phyloP scores from a whole-genome alignment of 2,329 filamentous ascomycete species.

The Phialophora expanda region DNA sequence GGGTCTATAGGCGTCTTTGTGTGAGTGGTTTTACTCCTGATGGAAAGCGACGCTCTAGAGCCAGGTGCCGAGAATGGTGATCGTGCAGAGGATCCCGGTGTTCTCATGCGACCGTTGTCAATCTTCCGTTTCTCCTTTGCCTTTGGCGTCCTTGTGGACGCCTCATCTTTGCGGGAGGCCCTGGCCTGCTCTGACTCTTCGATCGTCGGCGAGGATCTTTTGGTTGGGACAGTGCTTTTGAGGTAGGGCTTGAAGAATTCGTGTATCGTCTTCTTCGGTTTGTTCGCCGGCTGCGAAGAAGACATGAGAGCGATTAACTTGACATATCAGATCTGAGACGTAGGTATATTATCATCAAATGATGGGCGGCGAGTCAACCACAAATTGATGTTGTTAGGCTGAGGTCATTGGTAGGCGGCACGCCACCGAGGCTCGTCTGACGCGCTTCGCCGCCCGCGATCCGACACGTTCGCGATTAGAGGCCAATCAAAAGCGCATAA shows the following conservation, averaged over 20 bases:
- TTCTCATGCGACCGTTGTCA: slow-evolving; percentile 2
- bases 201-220: slow-evolving; percentile 37
- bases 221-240: slow-evolving; percentile 39
- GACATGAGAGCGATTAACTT: slow-evolving; percentile 24
- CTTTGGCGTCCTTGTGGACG: slow-evolving; percentile 23
- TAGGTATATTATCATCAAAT: not conserved
- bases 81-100: slow-evolving; percentile 15
- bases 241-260: slow-evolving; percentile 55
- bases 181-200: slow-evolving; percentile 15
- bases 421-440: not conserved
- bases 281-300: slow-evolving; percentile 27
- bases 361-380: not conserved
- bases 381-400: not conserved
- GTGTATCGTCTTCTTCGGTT: slow-evolving; percentile 29
- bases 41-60: slow-evolving; percentile 30
- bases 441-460: not conserved
- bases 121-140: slow-evolving; percentile 11
- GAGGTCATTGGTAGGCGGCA: slow-evolving; percentile 4
- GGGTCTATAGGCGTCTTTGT: slow-evolving; percentile 15
- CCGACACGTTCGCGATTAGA: not conserved
- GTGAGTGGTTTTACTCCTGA: slow-evolving; percentile 19
- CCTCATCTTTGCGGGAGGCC: slow-evolving; percentile 7
- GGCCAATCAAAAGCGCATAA: not conserved
- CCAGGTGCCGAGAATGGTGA: slow-evolving; percentile 22
- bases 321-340: slow-evolving; percentile 13